Percentiles rank a stretch among this genome's conserved stretches.
Conservation (phyloP, 192 early-diverging fungal genomes). For the Piromyces finnis region DNA sequence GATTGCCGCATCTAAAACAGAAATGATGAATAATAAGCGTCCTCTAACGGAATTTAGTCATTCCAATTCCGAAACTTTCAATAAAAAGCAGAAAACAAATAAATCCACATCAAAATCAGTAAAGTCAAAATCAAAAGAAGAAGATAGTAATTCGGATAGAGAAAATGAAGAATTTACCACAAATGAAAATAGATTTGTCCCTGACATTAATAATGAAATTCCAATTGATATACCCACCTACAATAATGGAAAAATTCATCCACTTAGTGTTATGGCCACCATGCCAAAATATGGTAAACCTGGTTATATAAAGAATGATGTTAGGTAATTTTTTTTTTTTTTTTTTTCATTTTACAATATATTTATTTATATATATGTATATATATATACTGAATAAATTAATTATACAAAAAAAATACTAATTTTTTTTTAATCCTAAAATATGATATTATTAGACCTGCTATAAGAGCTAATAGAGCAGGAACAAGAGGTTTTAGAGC, state of each 20-base stretch:
- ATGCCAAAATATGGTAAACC: not conserved
- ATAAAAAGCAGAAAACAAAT: not conserved
- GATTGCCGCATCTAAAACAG: not conserved
- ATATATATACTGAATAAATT: no score
- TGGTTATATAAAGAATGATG: constrained; percentile 32
- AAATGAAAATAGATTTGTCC: not conserved
- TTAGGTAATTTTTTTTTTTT: constrained; percentile 21
- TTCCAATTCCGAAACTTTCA: not conserved
- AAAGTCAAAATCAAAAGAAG: not conserved
- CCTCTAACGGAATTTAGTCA: not conserved
- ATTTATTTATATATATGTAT: no score
- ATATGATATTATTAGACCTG: constrained; percentile 21
- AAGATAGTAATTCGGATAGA: not conserved
- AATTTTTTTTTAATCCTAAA: no score
- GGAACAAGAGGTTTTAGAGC: constrained; percentile 88
- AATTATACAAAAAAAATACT: no score
- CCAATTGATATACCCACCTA: not conserved
- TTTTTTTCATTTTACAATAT: no score
- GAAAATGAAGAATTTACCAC: not conserved
- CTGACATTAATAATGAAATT: not conserved
- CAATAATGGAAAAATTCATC: not conserved
- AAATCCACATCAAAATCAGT: not conserved
- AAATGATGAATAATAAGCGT: not conserved
- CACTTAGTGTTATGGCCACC: not conserved
- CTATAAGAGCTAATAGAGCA: constrained; percentile 58